Evolutionary conservation across 1,139 yeast genomes (phyloP), one percentile per base, ranked within the genome.

Genomic region (Blastobotrys illinoisensis): DNA sequence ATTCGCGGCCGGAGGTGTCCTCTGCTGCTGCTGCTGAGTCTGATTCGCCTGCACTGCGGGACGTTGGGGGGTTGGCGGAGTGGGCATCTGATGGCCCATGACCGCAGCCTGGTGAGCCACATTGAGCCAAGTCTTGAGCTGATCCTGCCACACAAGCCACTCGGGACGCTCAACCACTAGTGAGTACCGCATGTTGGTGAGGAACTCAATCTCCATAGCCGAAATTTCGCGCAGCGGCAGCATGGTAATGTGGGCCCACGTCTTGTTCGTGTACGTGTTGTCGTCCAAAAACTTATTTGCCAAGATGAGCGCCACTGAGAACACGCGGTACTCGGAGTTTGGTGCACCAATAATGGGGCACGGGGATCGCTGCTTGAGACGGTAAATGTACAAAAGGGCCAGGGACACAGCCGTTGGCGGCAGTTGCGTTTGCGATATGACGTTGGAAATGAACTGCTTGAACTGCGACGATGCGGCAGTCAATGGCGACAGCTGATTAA

Each of bases 251-350:
- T 88, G 93, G 23, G 93, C 81, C 98, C 97, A 91, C 1, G 96
- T 87, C 67, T 82, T 81, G 73, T 90, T 90, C 59, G 96, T 88
- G 67, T 89, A 91, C 43, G 97, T 90, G 69, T 89, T 88, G 73
- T 91, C 98, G 71, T 91, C 97, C 64, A 88, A 86, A 68, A 88
- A 88, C 72, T 91, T 91, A 75, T 90, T 91, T 46, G 96, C 95
- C 60, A 90, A 76, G 55, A 90, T 81, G 54, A 91, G 76, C 0
- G 93, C 80, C 24, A 85, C 77, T 44, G 86, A 81, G 55, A 89
- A 76, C 59, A 81, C 80, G 58, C 85, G 78, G 64, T 86, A 88
- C 58, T 73, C 76, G 26, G 72, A 66, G 50, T 71, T 68, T 7
- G 73, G 67, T 23, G 63, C 62, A 49, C 72, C 72, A n/a, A 60